Percentiles rank a stretch among this genome's conserved stretches.
Conservation (phyloP, 192 early-diverging fungal species). For the Coemansia erecta region DNA sequence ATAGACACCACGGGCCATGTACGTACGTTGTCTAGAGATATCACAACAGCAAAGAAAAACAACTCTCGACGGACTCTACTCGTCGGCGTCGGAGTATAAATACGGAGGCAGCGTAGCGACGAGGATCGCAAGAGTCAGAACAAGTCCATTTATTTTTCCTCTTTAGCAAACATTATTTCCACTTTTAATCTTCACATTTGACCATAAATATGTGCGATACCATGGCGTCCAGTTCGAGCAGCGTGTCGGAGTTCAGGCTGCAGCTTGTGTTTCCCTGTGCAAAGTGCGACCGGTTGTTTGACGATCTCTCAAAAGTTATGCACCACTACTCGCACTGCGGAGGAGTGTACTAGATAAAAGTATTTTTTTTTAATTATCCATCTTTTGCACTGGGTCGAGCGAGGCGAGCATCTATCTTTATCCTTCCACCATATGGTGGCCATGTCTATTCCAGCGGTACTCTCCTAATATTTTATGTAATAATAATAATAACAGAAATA, state of each 20-base stretch:
- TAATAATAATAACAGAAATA: too few relatives aligned
- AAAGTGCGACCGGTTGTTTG: conserved; percentile 9
- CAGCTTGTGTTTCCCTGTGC: conserved; percentile 10
- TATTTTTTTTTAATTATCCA: neutral
- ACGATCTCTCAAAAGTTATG: conserved; percentile 4
- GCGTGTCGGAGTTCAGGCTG: neutral
- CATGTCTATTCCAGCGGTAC: too few relatives aligned
- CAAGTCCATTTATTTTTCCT: too few relatives aligned
- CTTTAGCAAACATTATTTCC: too few relatives aligned
- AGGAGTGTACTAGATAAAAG: conserved; percentile 1
- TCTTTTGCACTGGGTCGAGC: neutral
- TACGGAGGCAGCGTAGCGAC: too few relatives aligned
- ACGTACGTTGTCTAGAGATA: neutral
- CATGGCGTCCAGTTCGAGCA: neutral
- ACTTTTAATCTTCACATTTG: too few relatives aligned
- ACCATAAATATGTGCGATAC: neutral
- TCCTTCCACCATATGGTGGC: neutral
- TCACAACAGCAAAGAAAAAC: neutral
- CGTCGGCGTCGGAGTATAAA: too few relatives aligned
- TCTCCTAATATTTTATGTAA: too few relatives aligned
- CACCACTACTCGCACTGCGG: conserved; percentile 5
- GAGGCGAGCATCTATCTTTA: neutral
- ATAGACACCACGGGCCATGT: too few relatives aligned
- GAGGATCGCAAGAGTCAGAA: too few relatives aligned
- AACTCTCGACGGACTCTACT: too few relatives aligned